Evolutionary conservation across 1,284 basidiomycete species (phyloP).

Genomic region (Melampsora americana): DNA sequence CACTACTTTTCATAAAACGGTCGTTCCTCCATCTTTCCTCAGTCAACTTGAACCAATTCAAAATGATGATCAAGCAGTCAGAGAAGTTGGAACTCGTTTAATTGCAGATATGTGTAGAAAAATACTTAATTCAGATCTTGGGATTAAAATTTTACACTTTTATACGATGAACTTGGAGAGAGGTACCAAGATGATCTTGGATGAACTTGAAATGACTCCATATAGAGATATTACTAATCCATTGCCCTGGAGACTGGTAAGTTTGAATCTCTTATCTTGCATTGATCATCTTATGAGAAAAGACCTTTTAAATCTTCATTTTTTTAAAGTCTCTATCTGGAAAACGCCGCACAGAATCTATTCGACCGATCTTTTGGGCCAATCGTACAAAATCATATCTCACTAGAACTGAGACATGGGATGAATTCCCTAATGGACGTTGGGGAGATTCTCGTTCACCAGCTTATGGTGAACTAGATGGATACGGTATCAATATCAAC

Average conservation of each 20-base stretch:
- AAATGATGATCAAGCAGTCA: constrained; percentile 50
- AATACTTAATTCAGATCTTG: constrained; percentile 46
- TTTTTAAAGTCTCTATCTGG: constrained; percentile 73
- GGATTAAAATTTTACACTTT: constrained; percentile 48
- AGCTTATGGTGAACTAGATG: constrained; percentile 56
- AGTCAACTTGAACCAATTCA: constrained; percentile 72
- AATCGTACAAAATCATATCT: constrained; percentile 87
- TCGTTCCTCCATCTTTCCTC: constrained; percentile 70
- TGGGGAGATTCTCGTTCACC: constrained; percentile 57
- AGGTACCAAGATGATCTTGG: constrained; percentile 79
- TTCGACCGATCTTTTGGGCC: constrained; percentile 93
- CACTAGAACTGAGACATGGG: constrained; percentile 75
- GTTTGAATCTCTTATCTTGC: constrained; percentile 42
- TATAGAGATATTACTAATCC: constrained; percentile 81
- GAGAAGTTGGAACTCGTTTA: constrained; percentile 48
- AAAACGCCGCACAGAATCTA: constrained; percentile 77
- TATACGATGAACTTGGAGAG: constrained; percentile 57
- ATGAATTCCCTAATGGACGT: constrained; percentile 66
- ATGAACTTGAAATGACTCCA: constrained; percentile 75
- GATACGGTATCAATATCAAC: constrained; percentile 54
- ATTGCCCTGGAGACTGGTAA: constrained; percentile 59
- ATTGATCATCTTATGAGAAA: neutral
- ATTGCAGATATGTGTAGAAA: constrained; percentile 48
- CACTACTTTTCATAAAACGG: constrained; percentile 79
- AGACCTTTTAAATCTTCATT: constrained; percentile 44